phyloP scores from a whole-genome alignment of 2,329 filamentous ascomycete species.

The Penicillium occitanis region DNA sequence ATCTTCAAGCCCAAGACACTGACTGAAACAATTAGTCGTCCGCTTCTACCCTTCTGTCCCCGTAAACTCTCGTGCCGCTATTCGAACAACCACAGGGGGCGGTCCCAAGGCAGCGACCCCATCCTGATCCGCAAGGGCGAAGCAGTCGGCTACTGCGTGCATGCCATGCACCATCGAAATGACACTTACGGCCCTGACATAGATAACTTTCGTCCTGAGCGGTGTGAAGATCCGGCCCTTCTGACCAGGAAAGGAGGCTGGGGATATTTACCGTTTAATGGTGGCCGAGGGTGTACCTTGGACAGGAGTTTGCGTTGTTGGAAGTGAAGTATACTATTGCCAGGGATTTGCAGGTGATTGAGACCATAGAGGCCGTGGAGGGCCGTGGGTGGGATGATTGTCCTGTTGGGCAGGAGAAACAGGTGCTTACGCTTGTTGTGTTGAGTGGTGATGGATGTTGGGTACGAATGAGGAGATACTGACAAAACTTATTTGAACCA shows the following conservation, averaged over 20 bases:
- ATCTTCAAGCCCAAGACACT: no score
- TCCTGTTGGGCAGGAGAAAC: neutral
- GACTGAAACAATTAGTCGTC: conserved; percentile 25
- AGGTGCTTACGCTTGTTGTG: neutral
- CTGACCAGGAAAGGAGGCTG: neutral
- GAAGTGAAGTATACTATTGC: neutral
- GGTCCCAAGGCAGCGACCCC: conserved; percentile 60
- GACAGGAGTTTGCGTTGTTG: neutral
- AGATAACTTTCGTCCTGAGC: conserved; percentile 25
- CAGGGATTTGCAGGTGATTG: neutral
- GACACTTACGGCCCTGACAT: conserved; percentile 51
- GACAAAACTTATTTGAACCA: neutral
- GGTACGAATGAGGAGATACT: conserved; percentile 1
- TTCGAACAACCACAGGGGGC: conserved; percentile 53
- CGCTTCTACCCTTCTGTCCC: conserved; percentile 50
- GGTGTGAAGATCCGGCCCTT: conserved; percentile 3
- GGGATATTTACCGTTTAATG: neutral
- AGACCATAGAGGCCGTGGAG: neutral
- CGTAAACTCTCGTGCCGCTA: conserved; percentile 43
- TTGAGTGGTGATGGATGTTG: neutral
- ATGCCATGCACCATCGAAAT: conserved; percentile 69
- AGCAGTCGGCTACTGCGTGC: conserved; percentile 64
- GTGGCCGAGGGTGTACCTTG: neutral
- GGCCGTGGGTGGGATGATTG: neutral
- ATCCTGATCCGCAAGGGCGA: conserved; percentile 67